phyloP scores from a whole-genome alignment of 192 early-diverging fungal species.

The Backusella luteola region DNA sequence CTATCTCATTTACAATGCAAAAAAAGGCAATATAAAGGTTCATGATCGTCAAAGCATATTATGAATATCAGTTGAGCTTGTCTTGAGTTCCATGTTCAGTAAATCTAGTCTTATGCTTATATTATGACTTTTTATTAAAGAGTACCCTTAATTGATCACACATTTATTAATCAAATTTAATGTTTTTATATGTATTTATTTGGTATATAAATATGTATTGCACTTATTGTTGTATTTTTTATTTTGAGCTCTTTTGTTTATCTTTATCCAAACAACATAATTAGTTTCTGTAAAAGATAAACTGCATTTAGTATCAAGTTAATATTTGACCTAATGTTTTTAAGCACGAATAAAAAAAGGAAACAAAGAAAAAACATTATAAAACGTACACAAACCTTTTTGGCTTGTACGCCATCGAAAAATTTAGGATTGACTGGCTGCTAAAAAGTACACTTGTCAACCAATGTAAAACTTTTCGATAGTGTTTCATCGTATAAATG shows the following conservation, averaged over 20 bases:
- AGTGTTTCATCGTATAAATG: not conserved
- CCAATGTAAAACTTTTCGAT: constrained; percentile 1
- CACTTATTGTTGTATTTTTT: not conserved
- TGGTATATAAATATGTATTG: not conserved
- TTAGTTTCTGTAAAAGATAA: not conserved
- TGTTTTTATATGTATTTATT: not conserved
- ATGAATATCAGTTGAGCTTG: not conserved
- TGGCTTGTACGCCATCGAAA: not conserved
- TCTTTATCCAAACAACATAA: not conserved
- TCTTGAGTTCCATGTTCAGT: not conserved
- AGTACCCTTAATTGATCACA: not conserved
- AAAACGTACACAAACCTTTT: not conserved
- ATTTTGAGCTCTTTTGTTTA: not conserved
- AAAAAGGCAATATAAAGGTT: not conserved
- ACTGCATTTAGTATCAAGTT: not conserved
- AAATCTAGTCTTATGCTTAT: not conserved
- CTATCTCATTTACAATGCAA: not conserved
- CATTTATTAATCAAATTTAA: not conserved
- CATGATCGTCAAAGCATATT: not conserved
- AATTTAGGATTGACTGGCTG: not conserved
- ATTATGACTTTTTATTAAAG: not conserved
- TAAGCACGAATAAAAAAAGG: not conserved
- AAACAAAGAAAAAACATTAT: not conserved
- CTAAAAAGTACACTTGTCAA: not conserved
- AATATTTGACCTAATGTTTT: not conserved